Evolutionary conservation across 352 stramenopile species (phyloP).

Genomic region (Pythium guiyangense): DNA sequence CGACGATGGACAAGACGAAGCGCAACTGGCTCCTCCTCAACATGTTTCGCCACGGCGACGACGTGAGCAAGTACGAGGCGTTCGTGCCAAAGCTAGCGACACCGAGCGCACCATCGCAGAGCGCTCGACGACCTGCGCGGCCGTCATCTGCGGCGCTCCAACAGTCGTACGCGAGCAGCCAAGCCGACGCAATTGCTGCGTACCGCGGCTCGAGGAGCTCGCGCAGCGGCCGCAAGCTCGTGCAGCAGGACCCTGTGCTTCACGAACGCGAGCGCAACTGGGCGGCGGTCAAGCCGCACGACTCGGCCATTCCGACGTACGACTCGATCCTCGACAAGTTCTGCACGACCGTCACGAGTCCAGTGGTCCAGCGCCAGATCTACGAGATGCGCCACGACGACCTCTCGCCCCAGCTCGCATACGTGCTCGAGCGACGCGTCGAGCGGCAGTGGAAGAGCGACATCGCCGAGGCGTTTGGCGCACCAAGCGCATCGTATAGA

Average conservation of each 20-base stretch:
- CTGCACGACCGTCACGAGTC: constrained; percentile 71
- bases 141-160: constrained; percentile 10
- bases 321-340: constrained; percentile 81
- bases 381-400: constrained; percentile 55
- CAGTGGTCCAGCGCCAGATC: constrained; percentile 68
- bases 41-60: constrained; percentile 72
- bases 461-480: constrained; percentile 30
- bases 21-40: constrained; percentile 75
- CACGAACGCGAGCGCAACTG: constrained; percentile 47
- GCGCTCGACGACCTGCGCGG: not conserved
- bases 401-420: constrained; percentile 64
- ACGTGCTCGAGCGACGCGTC: constrained; percentile 66
- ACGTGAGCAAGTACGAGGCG: constrained; percentile 59
- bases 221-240: constrained; percentile 19
- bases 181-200: constrained; percentile 2
- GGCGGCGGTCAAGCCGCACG: constrained; percentile 36
- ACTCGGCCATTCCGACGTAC: constrained; percentile 55
- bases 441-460: constrained; percentile 45
- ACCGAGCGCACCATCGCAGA: constrained; percentile 1
- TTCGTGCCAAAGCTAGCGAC: constrained; percentile 34
- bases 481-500: constrained; percentile 39
- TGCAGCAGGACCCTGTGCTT: constrained; percentile 20
- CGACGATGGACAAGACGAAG: constrained; percentile 57
- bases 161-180: constrained; percentile 18
- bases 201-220: constrained; percentile 8